A percentile compares a stretch with the other conserved stretches of the same genome.
These are phyloP conservation scores for Fusarium sororula DNA, from an alignment of 2,329 filamentous ascomycete species.

Conservation along the genomic window DNA sequence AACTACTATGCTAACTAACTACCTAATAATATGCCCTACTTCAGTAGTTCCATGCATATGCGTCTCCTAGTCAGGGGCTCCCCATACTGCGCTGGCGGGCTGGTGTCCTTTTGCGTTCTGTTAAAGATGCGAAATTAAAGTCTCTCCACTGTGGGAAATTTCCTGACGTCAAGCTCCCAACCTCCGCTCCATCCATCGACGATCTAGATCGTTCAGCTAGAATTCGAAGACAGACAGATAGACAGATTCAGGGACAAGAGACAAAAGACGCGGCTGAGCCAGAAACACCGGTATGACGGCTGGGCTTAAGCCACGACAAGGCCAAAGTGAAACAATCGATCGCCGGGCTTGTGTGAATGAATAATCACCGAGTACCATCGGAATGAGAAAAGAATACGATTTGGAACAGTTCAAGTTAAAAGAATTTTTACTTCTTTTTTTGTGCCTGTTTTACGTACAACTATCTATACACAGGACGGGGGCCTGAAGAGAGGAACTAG, in stretches of 20 bases:
- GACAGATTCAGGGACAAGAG: neutral
- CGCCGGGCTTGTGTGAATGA: neutral
- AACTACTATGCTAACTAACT: neutral
- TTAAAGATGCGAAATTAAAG: constrained; percentile 33
- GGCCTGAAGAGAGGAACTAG: constrained; percentile 36
- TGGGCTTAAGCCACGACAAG: neutral
- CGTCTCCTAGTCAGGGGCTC: constrained; percentile 31
- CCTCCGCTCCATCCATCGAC: constrained; percentile 20
- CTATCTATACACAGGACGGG: constrained; percentile 50
- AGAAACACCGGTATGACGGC: neutral
- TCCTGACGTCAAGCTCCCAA: constrained; percentile 36
- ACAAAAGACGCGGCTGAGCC: neutral
- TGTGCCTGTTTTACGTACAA: constrained; percentile 49
- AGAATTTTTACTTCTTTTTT: constrained; percentile 50
- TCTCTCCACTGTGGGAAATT: constrained; percentile 34
- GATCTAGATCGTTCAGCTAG: constrained; percentile 29
- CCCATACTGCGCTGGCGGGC: neutral
- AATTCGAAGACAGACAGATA: neutral
- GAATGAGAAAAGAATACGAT: constrained; percentile 25
- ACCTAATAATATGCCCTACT: constrained; percentile 14
- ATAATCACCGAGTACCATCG: neutral
- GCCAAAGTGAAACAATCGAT: neutral
- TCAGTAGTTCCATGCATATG: constrained; percentile 16
- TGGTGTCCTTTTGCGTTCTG: neutral
- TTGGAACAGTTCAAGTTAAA: constrained; percentile 28